These are phyloP conservation scores for Globisporangium camurandrum DNA, from an alignment of 352 stramenopile species.

Conservation along the genomic window DNA sequence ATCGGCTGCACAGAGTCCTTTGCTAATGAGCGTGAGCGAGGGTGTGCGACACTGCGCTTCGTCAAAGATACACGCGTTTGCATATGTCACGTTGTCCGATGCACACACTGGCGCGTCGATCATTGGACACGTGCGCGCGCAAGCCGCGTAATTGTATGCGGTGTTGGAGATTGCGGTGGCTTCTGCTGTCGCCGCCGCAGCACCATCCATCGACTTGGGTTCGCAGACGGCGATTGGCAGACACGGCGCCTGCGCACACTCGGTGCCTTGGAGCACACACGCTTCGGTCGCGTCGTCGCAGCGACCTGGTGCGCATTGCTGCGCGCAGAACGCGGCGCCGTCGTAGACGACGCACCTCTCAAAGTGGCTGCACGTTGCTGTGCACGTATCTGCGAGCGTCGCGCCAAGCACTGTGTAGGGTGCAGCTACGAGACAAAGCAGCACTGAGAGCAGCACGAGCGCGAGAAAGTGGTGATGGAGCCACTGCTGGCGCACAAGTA, in stretches of 20 bases:
- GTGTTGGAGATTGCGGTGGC: not conserved
- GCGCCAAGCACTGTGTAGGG: not conserved
- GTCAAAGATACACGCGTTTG: slow-evolving; percentile 48
- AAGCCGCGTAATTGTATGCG: too few species aligned
- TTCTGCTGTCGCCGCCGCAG: not conserved
- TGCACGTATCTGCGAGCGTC: slow-evolving; percentile 6
- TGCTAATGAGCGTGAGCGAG: slow-evolving; percentile 13
- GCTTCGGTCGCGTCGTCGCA: slow-evolving; percentile 26
- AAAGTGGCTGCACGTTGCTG: slow-evolving; percentile 20
- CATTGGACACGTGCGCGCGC: slow-evolving; percentile 25
- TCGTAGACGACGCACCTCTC: slow-evolving; percentile 42
- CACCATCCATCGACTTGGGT: slow-evolving; percentile 6
- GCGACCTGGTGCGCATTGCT: slow-evolving; percentile 27
- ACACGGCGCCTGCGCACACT: slow-evolving; percentile 30
- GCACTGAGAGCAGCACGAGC: not conserved
- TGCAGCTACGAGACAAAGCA: not conserved
- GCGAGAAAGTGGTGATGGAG: not conserved
- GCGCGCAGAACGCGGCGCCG: slow-evolving; percentile 32
- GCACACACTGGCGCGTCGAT: slow-evolving; percentile 35
- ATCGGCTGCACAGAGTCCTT: slow-evolving; percentile 23
- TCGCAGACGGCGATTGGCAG: slow-evolving; percentile 40
- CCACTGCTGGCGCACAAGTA: too few species aligned
- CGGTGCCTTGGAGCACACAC: slow-evolving; percentile 31
- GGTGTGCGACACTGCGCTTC: slow-evolving; percentile 25
- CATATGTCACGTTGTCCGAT: slow-evolving; percentile 36